These are phyloP conservation scores for Talaromyces atroroseus DNA, from an alignment of 2,329 filamentous ascomycete genomes.

Conservation along the genomic window DNA sequence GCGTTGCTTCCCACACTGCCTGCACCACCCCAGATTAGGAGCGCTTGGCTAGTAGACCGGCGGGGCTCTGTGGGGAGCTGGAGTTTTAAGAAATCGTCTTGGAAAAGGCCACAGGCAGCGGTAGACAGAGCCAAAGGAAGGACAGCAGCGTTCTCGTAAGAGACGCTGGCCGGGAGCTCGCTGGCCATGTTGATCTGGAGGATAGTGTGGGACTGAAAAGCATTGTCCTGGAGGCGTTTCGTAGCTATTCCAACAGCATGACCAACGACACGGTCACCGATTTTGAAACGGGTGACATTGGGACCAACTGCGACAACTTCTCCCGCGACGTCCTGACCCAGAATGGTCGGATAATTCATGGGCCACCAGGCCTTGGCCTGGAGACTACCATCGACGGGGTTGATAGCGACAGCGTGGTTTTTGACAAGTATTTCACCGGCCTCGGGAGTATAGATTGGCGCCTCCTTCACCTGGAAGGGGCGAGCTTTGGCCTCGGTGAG, in stretches of 20 bases:
- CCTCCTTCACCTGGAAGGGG: slow-evolving; percentile 5
- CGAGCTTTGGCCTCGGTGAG: slow-evolving; percentile 8
- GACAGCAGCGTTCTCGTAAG: slow-evolving; percentile 29
- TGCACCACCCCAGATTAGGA: slow-evolving; percentile 45
- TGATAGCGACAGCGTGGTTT: slow-evolving; percentile 21
- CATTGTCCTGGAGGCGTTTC: neutral
- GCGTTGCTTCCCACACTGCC: slow-evolving; percentile 38
- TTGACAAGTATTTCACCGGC: slow-evolving; percentile 18
- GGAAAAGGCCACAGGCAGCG: slow-evolving; percentile 22
- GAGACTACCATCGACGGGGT: slow-evolving; percentile 29
- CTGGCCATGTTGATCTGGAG: slow-evolving; percentile 15
- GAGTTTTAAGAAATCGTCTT: neutral
- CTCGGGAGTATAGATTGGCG: neutral
- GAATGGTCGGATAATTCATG: slow-evolving; percentile 16
- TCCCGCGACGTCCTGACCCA: slow-evolving; percentile 24
- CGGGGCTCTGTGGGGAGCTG: neutral
- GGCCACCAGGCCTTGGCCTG: slow-evolving; percentile 22
- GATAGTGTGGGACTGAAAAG: slow-evolving; percentile 10
- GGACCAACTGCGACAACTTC: slow-evolving; percentile 17
- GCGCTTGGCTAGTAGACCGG: slow-evolving; percentile 21
- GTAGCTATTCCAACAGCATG: slow-evolving; percentile 1
- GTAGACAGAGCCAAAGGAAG: slow-evolving; percentile 31
- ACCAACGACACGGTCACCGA: slow-evolving; percentile 24
- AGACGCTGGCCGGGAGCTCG: slow-evolving; percentile 25
- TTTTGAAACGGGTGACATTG: slow-evolving; percentile 13